These are phyloP conservation scores for Starmerella kuoi DNA, from an alignment of 805 yeast genomes.

Conservation along the genomic window DNA sequence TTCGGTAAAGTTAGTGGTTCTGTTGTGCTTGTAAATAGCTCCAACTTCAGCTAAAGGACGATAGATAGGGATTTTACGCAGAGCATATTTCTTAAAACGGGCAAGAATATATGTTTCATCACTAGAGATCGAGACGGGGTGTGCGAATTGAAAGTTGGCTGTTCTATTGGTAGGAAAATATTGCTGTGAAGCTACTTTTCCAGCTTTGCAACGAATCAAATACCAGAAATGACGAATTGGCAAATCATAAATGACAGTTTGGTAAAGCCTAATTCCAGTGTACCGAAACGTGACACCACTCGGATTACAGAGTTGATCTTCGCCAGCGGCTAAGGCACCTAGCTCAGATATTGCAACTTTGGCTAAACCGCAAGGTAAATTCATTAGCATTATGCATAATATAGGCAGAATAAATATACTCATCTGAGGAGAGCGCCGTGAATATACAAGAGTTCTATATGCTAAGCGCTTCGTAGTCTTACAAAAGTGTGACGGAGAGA, in stretches of 20 bases:
- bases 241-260: conserved; percentile 37
- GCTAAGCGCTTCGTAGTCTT: too few species aligned
- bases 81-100: conserved; percentile 43
- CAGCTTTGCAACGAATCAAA: conserved; percentile 42
- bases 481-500: too few species aligned
- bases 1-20: conserved; percentile 16
- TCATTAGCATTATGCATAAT: not conserved
- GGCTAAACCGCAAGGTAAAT: not conserved
- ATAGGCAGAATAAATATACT: not conserved
- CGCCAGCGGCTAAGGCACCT: not conserved
- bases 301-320: conserved; percentile 18
- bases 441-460: too few species aligned
- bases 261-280: conserved; percentile 45
- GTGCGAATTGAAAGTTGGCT: conserved; percentile 18
- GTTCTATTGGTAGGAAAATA: conserved; percentile 15
- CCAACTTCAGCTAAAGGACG: conserved; percentile 53
- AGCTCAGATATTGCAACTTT: not conserved
- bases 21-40: conserved; percentile 42
- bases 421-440: too few species aligned
- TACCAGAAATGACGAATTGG: conserved; percentile 36
- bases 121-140: conserved; percentile 16
- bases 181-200: conserved; percentile 26
- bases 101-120: conserved; percentile 44
- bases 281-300: conserved; percentile 28
- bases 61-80: conserved; percentile 35